phyloP scores from a whole-genome alignment of 495 filamentous ascomycete species.

The Penicillium ochrochloron region DNA sequence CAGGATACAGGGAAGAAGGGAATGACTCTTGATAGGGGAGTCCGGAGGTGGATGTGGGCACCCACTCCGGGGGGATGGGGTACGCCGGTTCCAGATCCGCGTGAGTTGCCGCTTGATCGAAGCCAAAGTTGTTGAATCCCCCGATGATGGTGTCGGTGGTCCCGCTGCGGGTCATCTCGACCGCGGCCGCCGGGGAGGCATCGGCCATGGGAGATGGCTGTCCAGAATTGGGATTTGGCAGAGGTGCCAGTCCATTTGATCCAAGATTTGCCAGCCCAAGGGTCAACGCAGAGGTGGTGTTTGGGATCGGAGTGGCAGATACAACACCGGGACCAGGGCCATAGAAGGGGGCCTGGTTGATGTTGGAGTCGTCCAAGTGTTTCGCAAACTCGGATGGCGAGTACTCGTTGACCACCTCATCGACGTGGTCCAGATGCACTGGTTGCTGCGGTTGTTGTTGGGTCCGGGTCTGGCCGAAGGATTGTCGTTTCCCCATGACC shows the following conservation, averaged over 20 bases:
- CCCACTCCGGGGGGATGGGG: slow-evolving; percentile 42
- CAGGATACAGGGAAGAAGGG: slow-evolving; percentile 34
- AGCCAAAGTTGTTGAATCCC: slow-evolving; percentile 49
- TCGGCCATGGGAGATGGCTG: slow-evolving; percentile 30
- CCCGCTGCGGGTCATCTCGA: slow-evolving; percentile 52
- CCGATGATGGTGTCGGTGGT: slow-evolving; percentile 51
- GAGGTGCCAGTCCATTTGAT: slow-evolving; percentile 30
- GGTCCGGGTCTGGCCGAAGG: slow-evolving; percentile 38
- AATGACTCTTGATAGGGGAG: slow-evolving; percentile 36
- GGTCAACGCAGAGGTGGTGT: slow-evolving; percentile 32
- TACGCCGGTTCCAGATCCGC: slow-evolving; percentile 37
- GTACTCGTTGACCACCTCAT: slow-evolving; percentile 34
- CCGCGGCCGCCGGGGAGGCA: slow-evolving; percentile 27
- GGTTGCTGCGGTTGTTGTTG: slow-evolving; percentile 19
- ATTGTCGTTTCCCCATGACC: slow-evolving; percentile 38
- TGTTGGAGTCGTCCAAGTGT: slow-evolving; percentile 38
- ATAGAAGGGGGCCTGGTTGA: slow-evolving; percentile 17
- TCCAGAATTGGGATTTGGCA: slow-evolving; percentile 24
- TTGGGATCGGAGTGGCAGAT: background rate
- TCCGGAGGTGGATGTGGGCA: slow-evolving; percentile 39
- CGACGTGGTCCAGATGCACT: slow-evolving; percentile 40
- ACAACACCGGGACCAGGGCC: background rate
- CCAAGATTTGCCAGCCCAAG: slow-evolving; percentile 37
- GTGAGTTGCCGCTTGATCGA: slow-evolving; percentile 42
- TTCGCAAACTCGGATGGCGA: slow-evolving; percentile 49